These are phyloP conservation scores for Sporisorium iseilematis-ciliati DNA, from an alignment of 1,284 basidiomycete species.

Conservation along the genomic window DNA sequence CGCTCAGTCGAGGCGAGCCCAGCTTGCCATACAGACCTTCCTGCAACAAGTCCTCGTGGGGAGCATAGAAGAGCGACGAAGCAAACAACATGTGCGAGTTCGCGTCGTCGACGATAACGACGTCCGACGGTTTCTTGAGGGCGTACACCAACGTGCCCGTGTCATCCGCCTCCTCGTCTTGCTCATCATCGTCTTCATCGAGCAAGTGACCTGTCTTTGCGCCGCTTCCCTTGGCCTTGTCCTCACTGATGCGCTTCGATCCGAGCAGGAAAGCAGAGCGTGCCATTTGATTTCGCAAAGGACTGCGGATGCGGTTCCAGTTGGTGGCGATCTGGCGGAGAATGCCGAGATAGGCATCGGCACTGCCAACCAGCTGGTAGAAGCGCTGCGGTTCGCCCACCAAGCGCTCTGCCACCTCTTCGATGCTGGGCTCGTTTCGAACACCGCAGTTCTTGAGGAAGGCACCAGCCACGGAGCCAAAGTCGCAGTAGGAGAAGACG, in stretches of 20 bases:
- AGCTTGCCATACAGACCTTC: constrained; percentile 70
- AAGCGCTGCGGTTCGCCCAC: constrained; percentile 75
- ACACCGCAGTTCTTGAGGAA: constrained; percentile 88
- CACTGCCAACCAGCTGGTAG: constrained; percentile 77
- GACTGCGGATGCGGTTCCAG: constrained; percentile 75
- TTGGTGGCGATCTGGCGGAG: constrained; percentile 87
- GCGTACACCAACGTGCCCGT: constrained; percentile 63
- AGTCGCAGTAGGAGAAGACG: constrained; percentile 84
- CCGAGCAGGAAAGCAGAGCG: constrained; percentile 80
- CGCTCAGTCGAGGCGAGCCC: constrained; percentile 78
- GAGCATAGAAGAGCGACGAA: constrained; percentile 77
- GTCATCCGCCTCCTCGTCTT: constrained; percentile 66
- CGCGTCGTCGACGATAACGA: constrained; percentile 69
- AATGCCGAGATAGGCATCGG: constrained; percentile 79
- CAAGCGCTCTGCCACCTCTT: constrained; percentile 74
- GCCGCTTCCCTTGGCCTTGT: constrained; percentile 6
- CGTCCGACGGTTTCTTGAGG: constrained; percentile 65
- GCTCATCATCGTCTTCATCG: constrained; percentile 44
- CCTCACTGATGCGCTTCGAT: constrained; percentile 73
- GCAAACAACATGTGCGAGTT: constrained; percentile 69
- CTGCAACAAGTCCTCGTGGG: constrained; percentile 88
- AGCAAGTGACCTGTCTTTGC: constrained; percentile 33
- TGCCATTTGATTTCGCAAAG: constrained; percentile 78
- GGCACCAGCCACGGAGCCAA: constrained; percentile 82
- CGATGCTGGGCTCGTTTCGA: constrained; percentile 85